Conservation (phyloP, 192 early-diverging fungal species). For the Pilaira anomala region DNA sequence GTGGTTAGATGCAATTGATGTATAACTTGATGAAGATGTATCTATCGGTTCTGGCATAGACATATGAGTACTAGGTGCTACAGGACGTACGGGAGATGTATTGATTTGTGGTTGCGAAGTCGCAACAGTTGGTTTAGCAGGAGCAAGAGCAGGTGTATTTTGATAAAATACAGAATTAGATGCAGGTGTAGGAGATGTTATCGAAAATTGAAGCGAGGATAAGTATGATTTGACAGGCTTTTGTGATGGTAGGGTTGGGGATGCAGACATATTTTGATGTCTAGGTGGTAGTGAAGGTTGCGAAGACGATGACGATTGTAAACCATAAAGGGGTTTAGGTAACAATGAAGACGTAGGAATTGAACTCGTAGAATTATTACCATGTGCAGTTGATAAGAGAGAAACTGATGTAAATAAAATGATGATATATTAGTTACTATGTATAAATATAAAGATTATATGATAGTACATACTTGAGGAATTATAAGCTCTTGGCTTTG, state of each 20-base stretch:
- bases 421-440: no score
- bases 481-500: conserved; percentile 12
- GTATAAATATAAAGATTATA: neutral
- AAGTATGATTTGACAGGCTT: neutral
- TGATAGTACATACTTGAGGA: neutral
- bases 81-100: neutral
- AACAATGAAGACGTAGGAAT: no score
- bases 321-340: neutral
- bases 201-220: neutral
- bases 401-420: no score
- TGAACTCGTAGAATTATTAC: no score
- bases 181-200: no score
- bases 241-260: neutral
- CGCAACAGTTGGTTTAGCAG: no score
- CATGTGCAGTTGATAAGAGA: no score
- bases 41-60: conserved; percentile 2
- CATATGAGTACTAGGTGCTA: neutral
- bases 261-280: neutral
- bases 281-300: neutral
- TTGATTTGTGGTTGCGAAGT: no score
- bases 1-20: neutral
- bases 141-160: no score
- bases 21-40: neutral
- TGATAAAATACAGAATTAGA: no score
- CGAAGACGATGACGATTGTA: neutral